Base-by-base conservation (phyloP, 305 asterid genomes). In the Fraxinus ornus region DNA sequence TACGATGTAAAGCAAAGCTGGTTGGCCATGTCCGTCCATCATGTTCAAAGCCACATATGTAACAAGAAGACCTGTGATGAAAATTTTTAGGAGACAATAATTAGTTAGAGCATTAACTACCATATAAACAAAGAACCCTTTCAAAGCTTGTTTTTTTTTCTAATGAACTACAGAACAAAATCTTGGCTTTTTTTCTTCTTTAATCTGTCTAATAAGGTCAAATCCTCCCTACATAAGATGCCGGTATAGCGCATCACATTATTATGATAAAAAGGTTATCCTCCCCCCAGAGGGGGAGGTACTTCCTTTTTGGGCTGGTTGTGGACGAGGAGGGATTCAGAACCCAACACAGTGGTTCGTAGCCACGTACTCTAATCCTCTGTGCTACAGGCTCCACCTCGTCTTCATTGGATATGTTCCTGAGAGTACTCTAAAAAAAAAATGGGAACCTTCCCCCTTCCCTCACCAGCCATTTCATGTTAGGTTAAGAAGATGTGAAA, bases 21-120 rank as follows among this genome's bases (percentile, higher is more conserved):
- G 96, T 21, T 92, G 94, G 64, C 96, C 96, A 72, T 90, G 92
- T 76, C 96, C 96, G 24, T 91, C 94, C 94, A 90, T 92, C 92
- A 92, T 72, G 90, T 88, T 90, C 76, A 92, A 89, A 41, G 94
- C 96, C 86, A 89, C 89, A 36, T 92, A 92, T 12, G 96, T 92
- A 35, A 88, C 80, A 55, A 91, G 87, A 88, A 92, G 96, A 86
- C 94, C 94, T 92, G 82, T 41, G 64, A 35, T 7, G 32, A 24
- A 37, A 78, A 9, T 60, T 52, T 39, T 12, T 13, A 82, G 35
- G 28, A 24, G 62, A 24, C 33, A 8, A 17, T 32, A 49, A 13
- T 49, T 49, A 22, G 55, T 44, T 44, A 44, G 30, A 22, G 13
- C 32, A 62, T 17, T 5, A 17, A 52, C 8, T 52, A 52, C 62